These are phyloP conservation scores for Pyrenophora graminea DNA, from an alignment of 2,329 filamentous ascomycete genomes.

Conservation along the genomic window DNA sequence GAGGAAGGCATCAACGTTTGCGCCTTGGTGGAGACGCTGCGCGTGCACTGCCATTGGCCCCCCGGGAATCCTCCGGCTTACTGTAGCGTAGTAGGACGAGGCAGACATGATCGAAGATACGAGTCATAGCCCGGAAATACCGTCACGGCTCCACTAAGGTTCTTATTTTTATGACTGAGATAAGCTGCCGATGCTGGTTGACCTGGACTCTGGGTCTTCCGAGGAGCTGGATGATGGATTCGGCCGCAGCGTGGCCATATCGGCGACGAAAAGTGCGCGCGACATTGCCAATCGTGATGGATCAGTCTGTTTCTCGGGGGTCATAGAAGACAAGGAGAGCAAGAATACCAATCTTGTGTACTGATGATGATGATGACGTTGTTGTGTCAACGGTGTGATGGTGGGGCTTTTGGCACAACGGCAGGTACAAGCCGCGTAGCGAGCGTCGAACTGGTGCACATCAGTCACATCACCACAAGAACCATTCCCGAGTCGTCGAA, in stretches of 20 bases:
- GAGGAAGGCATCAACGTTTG: background rate
- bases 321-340: background rate
- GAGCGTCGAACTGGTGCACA: conserved; percentile 1
- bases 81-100: conserved; percentile 5
- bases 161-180: conserved; percentile 13
- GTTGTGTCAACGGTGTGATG: background rate
- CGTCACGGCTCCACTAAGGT: background rate
- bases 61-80: conserved; percentile 3
- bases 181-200: conserved; percentile 5
- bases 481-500: background rate
- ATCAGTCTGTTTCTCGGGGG: background rate
- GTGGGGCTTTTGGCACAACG: background rate
- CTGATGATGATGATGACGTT: background rate
- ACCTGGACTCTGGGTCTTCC: conserved; percentile 1
- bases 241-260: background rate
- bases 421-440: conserved; percentile 9
- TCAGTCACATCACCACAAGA: conserved; percentile 4
- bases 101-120: conserved; percentile 16
- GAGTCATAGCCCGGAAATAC: background rate
- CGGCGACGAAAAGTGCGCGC: background rate
- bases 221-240: background rate
- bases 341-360: background rate
- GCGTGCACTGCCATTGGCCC: conserved; percentile 13
- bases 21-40: conserved; percentile 7
- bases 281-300: background rate